A percentile compares a stretch with the other conserved stretches of the same genome.
These are phyloP conservation scores for Pneumocystis murina DNA, from an alignment of 1,139 yeast genomes.

Conservation along the genomic window DNA sequence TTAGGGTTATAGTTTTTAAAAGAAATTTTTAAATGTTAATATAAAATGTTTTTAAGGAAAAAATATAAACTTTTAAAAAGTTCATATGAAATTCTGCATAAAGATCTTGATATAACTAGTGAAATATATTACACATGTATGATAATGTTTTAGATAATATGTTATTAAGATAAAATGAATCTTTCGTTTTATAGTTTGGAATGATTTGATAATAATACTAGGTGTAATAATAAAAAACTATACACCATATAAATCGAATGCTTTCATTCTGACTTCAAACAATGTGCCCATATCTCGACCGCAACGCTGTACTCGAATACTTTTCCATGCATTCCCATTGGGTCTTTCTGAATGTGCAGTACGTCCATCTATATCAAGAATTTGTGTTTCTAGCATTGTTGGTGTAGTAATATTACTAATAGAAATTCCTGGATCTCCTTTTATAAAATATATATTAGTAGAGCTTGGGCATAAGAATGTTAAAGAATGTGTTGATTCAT, in stretches of 20 bases:
- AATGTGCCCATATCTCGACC: constrained; percentile 1
- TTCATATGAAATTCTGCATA: not conserved
- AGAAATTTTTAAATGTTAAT: too few species aligned
- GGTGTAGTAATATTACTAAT: not conserved
- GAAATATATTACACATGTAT: not conserved
- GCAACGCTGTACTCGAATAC: not conserved
- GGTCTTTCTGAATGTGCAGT: not conserved
- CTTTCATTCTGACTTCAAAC: constrained; percentile 1
- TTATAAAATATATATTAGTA: not conserved
- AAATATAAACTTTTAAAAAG: not conserved
- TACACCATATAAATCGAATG: constrained; percentile 1
- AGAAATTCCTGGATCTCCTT: not conserved
- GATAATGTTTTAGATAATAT: not conserved
- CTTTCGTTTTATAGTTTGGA: not conserved
- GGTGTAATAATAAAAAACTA: not conserved
- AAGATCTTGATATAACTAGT: not conserved
- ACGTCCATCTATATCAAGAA: constrained; percentile 1
- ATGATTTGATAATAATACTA: not conserved
- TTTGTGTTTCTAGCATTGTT: not conserved
- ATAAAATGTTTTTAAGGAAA: not conserved
- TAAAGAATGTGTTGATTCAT: not conserved
- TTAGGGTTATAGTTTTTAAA: too few species aligned
- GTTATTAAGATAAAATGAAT: not conserved
- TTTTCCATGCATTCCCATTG: constrained; percentile 1
- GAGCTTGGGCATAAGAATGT: not conserved